Base-by-base conservation (phyloP, 1,284 basidiomycete species). In the Vanrija sp. region DNA sequence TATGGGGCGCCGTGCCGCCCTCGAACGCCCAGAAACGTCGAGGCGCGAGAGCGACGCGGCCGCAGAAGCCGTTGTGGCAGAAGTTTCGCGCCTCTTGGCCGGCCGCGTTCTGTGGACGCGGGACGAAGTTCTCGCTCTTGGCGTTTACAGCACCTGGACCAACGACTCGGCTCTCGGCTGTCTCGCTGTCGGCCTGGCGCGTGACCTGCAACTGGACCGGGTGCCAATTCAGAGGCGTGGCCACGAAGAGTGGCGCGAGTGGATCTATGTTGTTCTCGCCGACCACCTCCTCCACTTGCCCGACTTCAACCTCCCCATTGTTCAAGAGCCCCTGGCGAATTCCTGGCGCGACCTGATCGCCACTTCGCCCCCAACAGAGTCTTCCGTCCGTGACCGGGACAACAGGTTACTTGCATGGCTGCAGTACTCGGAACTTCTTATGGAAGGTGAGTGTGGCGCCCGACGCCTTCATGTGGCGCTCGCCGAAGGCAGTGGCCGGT, bases 351-450 rank as follows among this genome's bases (percentile, higher is more conserved):
- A 73, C 6, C 60, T 67, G 15, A 64, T 75, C 10, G 52, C 54
- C 16, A 49, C 55, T 6, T 48, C 61, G 1, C 47, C 59, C 12
- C 57, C 68, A 1, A 44, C 58, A 1, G 70, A 74, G 42, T 68
- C 69, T 3, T 66, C 64, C 0, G 68, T 69, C 3, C 59, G 69
- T 25, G 75, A 77, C 62, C 61, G 73, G 14, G 74, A 77, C 57
- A 59, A 65, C 18, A 75, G 73, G 58, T 56, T 77, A 8, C 65
- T 76, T n/a, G 69, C 72, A 5, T 77, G 75, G 75, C 55, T 75
- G 18, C 74, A 76, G 59, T 73, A 71, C 51, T 65, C 72, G 18
- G 75, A 77, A 58, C 64, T 66, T 15, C 62, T 77, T 0, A 62
- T 66, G 7, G 71, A 76, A 25, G 55, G 70, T 70, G 45, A 59